phyloP scores from a whole-genome alignment of 2,329 filamentous ascomycete species.

The Phyllosticta citrichinensis region DNA sequence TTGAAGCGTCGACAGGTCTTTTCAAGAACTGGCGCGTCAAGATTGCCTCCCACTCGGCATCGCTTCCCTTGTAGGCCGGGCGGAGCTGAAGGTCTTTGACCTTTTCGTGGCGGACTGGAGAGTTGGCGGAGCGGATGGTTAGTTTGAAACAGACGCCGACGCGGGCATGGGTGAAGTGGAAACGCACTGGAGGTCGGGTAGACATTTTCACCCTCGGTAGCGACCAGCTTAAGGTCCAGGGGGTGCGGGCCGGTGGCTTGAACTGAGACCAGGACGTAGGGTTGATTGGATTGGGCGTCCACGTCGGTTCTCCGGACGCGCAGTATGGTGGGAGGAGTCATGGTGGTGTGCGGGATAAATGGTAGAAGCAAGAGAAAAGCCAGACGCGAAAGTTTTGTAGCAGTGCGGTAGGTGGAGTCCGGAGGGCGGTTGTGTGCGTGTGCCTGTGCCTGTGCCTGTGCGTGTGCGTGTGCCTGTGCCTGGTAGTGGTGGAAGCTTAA shows the following conservation, averaged over 20 bases:
- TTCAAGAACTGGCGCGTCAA: constrained; percentile 47
- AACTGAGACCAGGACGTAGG: constrained; percentile 53
- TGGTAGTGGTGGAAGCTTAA: neutral
- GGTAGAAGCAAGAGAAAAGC: neutral
- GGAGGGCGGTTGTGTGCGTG: neutral
- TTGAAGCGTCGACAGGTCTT: constrained; percentile 12
- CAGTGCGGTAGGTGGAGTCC: neutral
- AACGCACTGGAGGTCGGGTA: constrained; percentile 50
- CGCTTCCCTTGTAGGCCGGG: constrained; percentile 16
- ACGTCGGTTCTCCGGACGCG: constrained; percentile 48
- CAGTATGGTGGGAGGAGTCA: constrained; percentile 33
- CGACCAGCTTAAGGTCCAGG: constrained; percentile 57
- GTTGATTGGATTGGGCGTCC: constrained; percentile 18
- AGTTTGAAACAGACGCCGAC: constrained; percentile 12
- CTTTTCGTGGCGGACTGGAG: constrained; percentile 24
- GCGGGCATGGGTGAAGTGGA: constrained; percentile 11
- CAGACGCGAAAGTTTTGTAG: neutral
- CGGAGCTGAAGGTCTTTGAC: constrained; percentile 15
- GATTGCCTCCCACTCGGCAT: constrained; percentile 56
- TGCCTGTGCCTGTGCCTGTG: neutral
- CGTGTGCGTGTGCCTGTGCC: too few relatives aligned
- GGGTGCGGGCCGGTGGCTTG: constrained; percentile 40
- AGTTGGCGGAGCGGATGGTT: constrained; percentile 5
- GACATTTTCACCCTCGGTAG: constrained; percentile 55
- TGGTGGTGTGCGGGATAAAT: constrained; percentile 2